A percentile compares a stretch with the other conserved stretches of the same genome.
Conservation (phyloP, 129 eudicot species). For the Cynara cardunculus region DNA sequence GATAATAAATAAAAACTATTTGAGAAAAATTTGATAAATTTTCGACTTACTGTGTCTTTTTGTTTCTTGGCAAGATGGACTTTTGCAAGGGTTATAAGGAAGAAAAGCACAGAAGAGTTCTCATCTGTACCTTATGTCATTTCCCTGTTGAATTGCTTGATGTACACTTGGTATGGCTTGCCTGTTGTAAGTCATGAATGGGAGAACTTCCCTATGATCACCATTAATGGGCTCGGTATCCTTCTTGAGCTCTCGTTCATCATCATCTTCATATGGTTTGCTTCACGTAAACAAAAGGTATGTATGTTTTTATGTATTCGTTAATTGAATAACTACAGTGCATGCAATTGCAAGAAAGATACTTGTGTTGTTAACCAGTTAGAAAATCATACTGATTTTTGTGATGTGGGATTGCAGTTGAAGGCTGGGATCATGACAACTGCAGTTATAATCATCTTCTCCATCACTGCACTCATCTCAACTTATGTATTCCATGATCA, state of each 20-base stretch:
- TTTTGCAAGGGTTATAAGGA: slow-evolving; percentile 56
- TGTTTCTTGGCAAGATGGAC: slow-evolving; percentile 46
- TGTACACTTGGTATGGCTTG: slow-evolving; percentile 88
- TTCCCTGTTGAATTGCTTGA: slow-evolving; percentile 53
- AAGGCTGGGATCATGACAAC: slow-evolving; percentile 43
- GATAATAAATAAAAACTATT: background rate
- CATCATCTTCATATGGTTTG: slow-evolving; percentile 55
- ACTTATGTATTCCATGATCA: slow-evolving; percentile 57
- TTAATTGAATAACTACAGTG: background rate
- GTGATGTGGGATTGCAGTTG: slow-evolving; percentile 50
- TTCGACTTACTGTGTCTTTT: slow-evolving; percentile 11
- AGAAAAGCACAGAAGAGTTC: slow-evolving; percentile 71
- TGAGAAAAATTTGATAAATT: background rate
- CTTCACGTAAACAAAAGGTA: slow-evolving; percentile 59
- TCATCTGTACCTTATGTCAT: slow-evolving; percentile 70
- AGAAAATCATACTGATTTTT: background rate
- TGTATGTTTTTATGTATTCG: background rate
- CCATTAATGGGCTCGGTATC: slow-evolving; percentile 72
- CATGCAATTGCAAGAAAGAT: background rate
- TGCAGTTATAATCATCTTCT: slow-evolving; percentile 33
- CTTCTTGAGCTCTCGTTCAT: slow-evolving; percentile 72
- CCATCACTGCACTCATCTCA: slow-evolving; percentile 46
- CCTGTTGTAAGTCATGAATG: slow-evolving; percentile 72
- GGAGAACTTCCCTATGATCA: slow-evolving; percentile 72
- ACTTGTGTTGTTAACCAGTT: background rate